Conservation (phyloP, 257 asterid genomes). For the Orobanche coerulescens region DNA sequence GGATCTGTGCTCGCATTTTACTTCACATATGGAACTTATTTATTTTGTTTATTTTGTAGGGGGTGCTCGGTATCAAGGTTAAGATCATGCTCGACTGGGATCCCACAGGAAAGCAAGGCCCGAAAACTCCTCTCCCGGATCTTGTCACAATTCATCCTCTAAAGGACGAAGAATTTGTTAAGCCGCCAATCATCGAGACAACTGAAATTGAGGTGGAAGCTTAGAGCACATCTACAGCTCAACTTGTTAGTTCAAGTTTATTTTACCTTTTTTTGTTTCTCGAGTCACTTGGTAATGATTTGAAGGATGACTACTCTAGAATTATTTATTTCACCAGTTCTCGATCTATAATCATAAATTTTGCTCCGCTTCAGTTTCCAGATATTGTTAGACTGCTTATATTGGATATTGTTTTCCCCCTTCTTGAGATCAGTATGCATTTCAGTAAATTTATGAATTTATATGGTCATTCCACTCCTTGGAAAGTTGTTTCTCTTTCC, state of each 20-base stretch:
- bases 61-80: constrained; percentile 33
- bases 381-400: no score
- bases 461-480: no score
- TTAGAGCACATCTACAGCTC: background rate
- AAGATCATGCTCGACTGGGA: constrained; percentile 39
- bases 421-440: no score
- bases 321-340: background rate
- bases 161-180: constrained; percentile 23
- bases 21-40: no score
- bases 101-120: constrained; percentile 32
- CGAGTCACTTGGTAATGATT: background rate
- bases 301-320: constrained; percentile 13
- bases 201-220: constrained; percentile 27
- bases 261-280: background rate
- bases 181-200: constrained; percentile 10
- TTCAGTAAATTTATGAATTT: no score
- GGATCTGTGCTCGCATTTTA: background rate
- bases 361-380: background rate
- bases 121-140: constrained; percentile 33
- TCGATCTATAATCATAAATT: background rate
- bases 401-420: no score
- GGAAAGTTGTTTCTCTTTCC: no score
- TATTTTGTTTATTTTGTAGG: background rate
- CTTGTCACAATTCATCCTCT: constrained; percentile 31
- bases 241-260: background rate